These are phyloP conservation scores for Phytophthora idaei DNA, from an alignment of 352 stramenopile genomes.

Conservation along the genomic window DNA sequence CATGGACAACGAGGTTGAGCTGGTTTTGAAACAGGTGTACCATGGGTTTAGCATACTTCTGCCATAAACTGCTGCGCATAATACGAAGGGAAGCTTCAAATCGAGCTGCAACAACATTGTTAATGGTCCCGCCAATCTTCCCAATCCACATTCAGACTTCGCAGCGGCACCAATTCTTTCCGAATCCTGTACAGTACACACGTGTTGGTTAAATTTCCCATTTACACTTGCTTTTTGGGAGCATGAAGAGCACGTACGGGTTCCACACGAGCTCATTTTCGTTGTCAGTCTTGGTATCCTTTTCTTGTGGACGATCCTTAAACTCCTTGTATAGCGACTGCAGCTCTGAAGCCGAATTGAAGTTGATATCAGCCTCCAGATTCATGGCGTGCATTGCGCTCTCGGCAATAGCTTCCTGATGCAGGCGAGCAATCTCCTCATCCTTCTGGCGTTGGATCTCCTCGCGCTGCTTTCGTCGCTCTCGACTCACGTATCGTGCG, in stretches of 20 bases:
- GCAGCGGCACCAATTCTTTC: slow-evolving; percentile 75
- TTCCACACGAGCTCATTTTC: slow-evolving; percentile 85
- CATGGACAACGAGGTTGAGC: too few species aligned
- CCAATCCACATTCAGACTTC: slow-evolving; percentile 82
- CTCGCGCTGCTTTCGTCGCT: slow-evolving; percentile 63
- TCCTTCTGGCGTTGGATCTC: slow-evolving; percentile 71
- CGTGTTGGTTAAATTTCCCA: slow-evolving; percentile 1
- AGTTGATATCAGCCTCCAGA: slow-evolving; percentile 72
- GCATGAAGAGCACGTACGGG: slow-evolving; percentile 54
- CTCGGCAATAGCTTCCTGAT: slow-evolving; percentile 75
- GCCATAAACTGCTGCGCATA: neutral
- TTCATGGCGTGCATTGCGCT: slow-evolving; percentile 75
- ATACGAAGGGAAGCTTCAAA: slow-evolving; percentile 3
- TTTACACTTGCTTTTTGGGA: neutral
- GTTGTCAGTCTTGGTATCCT: slow-evolving; percentile 64
- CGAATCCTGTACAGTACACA: slow-evolving; percentile 49
- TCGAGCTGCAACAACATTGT: slow-evolving; percentile 1
- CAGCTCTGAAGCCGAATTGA: slow-evolving; percentile 48
- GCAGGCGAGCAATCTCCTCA: slow-evolving; percentile 68
- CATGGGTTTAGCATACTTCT: too few species aligned
- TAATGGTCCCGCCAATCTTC: slow-evolving; percentile 86
- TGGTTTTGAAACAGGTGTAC: too few species aligned
- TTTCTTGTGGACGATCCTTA: slow-evolving; percentile 52
- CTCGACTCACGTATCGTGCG: slow-evolving; percentile 52
- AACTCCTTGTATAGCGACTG: slow-evolving; percentile 70